Evolutionary conservation across 345 rosid species (phyloP).

Genomic region (Camelina neglecta): DNA sequence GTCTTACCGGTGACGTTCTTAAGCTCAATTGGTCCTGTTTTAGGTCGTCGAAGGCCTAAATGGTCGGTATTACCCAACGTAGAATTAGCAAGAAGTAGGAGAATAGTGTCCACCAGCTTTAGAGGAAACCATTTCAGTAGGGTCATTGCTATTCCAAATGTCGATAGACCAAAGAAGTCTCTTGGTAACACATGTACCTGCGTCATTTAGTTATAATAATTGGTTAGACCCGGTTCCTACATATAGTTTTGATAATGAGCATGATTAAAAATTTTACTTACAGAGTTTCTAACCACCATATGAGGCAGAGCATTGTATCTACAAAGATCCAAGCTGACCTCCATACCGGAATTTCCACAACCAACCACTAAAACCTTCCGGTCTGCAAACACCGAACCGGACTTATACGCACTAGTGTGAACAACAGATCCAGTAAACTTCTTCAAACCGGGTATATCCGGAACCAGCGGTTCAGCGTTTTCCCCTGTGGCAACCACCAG

Average conservation of each 20-base stretch:
- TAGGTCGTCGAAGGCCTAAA: constrained; percentile 82
- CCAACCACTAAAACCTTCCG: constrained; percentile 73
- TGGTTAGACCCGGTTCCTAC: neutral
- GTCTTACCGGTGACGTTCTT: constrained; percentile 88
- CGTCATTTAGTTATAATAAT: neutral
- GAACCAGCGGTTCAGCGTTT: constrained; percentile 78
- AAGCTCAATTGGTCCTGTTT: constrained; percentile 90
- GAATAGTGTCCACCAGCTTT: constrained; percentile 63
- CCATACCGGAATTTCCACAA: constrained; percentile 96
- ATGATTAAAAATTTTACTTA: constrained; percentile 30
- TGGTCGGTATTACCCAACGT: constrained; percentile 70
- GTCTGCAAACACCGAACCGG: constrained; percentile 59
- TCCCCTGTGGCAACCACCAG: constrained; percentile 86
- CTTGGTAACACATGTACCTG: constrained; percentile 95
- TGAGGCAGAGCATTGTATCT: constrained; percentile 62
- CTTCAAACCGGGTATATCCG: constrained; percentile 62
- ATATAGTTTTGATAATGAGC: neutral
- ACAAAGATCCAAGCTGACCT: constrained; percentile 83
- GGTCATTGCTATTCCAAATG: constrained; percentile 79
- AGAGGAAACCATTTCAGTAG: constrained; percentile 82
- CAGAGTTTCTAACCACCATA: constrained; percentile 71
- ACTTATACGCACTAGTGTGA: constrained; percentile 71
- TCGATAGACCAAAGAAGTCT: constrained; percentile 83
- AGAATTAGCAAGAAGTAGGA: constrained; percentile 56
- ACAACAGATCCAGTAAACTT: constrained; percentile 56